Percentiles rank a stretch among this genome's conserved stretches.
Conservation (phyloP, 352 stramenopile species). For the Globisporangium irregulare region DNA sequence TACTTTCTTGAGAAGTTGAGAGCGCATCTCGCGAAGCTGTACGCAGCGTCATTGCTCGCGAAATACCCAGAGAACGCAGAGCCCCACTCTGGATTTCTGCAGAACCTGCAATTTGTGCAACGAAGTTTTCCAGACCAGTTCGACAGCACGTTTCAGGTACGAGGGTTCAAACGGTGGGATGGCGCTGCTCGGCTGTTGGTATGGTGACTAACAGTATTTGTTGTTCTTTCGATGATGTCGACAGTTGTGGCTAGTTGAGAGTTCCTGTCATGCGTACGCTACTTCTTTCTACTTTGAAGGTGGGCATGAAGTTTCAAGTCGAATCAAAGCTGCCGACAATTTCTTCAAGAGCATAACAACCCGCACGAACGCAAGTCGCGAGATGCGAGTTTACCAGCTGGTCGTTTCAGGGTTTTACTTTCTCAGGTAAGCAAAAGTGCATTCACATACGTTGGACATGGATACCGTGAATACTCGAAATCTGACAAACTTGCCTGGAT, state of each 20-base stretch:
- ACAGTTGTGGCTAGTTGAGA: slow-evolving; percentile 66
- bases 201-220: background rate
- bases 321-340: slow-evolving; percentile 44
- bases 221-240: background rate
- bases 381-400: slow-evolving; percentile 54
- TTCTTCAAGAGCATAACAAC: slow-evolving; percentile 32
- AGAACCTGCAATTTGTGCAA: slow-evolving; percentile 52
- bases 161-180: background rate
- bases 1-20: slow-evolving; percentile 62
- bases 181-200: background rate
- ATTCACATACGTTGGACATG: background rate
- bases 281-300: slow-evolving; percentile 34
- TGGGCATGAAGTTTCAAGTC: slow-evolving; percentile 25
- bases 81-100: slow-evolving; percentile 27
- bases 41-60: slow-evolving; percentile 32
- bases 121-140: slow-evolving; percentile 40
- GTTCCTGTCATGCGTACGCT: slow-evolving; percentile 52
- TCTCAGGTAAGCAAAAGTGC: slow-evolving; percentile 32
- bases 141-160: slow-evolving; percentile 53
- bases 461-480: background rate
- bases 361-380: slow-evolving; percentile 25
- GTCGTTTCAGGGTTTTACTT: slow-evolving; percentile 56
- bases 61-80: slow-evolving; percentile 21
- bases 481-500: background rate
- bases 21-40: slow-evolving; percentile 48